Evolutionary conservation across 345 rosid species (phyloP).

Genomic region (Citrus inodora): DNA sequence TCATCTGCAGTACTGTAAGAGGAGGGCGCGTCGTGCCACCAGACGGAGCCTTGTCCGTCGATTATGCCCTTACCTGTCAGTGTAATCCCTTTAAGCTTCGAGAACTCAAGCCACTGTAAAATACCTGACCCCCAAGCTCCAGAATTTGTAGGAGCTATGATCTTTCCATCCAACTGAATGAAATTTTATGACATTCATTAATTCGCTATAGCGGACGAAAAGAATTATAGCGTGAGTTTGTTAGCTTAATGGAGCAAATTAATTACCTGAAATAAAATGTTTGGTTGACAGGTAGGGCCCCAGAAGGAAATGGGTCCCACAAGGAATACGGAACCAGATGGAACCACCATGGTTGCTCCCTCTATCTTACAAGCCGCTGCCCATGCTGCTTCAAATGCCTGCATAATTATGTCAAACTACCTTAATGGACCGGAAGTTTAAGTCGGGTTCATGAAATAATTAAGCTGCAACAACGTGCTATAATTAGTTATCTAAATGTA

Average conservation of each 20-base stretch:
- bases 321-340: constrained; percentile 68
- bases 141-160: constrained; percentile 70
- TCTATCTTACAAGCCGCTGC: constrained; percentile 60
- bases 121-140: constrained; percentile 59
- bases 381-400: constrained; percentile 88
- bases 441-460: background rate
- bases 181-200: background rate
- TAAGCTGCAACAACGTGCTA: background rate
- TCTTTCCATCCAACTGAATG: constrained; percentile 75
- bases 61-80: constrained; percentile 65
- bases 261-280: constrained; percentile 69
- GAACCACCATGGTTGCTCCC: constrained; percentile 60
- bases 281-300: constrained; percentile 53
- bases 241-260: background rate
- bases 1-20: constrained; percentile 26
- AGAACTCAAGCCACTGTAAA: constrained; percentile 80
- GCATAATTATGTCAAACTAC: background rate
- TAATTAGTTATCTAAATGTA: background rate
- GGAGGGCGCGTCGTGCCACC: constrained; percentile 62
- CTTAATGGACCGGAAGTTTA: background rate
- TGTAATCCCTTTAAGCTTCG: constrained; percentile 52
- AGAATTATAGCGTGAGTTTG: background rate
- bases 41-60: constrained; percentile 83
- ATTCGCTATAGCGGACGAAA: background rate
- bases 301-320: constrained; percentile 70